Conservation (phyloP, 208 protist genomes). For the Crithidia sp. region DNA sequence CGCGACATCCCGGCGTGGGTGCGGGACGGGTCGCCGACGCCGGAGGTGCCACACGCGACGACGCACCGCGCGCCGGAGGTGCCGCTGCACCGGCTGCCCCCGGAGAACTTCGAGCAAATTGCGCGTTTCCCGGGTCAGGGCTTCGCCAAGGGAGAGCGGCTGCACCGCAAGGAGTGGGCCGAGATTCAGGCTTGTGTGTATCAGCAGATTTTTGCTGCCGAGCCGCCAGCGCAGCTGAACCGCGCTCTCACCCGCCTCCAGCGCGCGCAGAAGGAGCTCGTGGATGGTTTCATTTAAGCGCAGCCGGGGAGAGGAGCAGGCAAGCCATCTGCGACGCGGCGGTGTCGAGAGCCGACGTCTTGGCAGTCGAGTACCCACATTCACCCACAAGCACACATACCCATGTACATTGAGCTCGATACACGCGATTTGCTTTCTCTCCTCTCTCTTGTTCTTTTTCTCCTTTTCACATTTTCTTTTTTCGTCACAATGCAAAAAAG, state of each 20-base stretch:
- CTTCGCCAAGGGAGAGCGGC: slow-evolving; percentile 41
- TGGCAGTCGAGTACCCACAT: too few species aligned
- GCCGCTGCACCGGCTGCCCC: slow-evolving; percentile 32
- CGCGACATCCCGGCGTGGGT: slow-evolving; percentile 37
- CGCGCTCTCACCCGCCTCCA: slow-evolving; percentile 33
- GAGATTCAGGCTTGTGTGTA: slow-evolving; percentile 32
- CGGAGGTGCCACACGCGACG: slow-evolving; percentile 16
- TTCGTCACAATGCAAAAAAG: neutral
- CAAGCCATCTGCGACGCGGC: too few species aligned
- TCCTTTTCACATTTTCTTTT: slow-evolving; percentile 4
- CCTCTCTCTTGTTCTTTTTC: slow-evolving; percentile 9
- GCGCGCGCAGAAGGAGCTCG: slow-evolving; percentile 36
- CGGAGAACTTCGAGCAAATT: slow-evolving; percentile 34
- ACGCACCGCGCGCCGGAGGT: slow-evolving; percentile 13
- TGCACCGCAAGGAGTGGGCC: slow-evolving; percentile 34
- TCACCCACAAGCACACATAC: neutral
- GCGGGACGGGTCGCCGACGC: slow-evolving; percentile 19
- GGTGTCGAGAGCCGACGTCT: too few species aligned
- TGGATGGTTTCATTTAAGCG: slow-evolving; percentile 44
- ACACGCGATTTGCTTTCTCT: neutral
- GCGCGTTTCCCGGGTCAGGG: slow-evolving; percentile 55
- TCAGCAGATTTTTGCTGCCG: slow-evolving; percentile 19
- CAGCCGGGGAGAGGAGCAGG: neutral
- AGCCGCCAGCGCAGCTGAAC: slow-evolving; percentile 27
- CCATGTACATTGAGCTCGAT: slow-evolving; percentile 2